These are phyloP conservation scores for Brassica hybrid DNA, from an alignment of 441 rosid species.

Conservation along the genomic window DNA sequence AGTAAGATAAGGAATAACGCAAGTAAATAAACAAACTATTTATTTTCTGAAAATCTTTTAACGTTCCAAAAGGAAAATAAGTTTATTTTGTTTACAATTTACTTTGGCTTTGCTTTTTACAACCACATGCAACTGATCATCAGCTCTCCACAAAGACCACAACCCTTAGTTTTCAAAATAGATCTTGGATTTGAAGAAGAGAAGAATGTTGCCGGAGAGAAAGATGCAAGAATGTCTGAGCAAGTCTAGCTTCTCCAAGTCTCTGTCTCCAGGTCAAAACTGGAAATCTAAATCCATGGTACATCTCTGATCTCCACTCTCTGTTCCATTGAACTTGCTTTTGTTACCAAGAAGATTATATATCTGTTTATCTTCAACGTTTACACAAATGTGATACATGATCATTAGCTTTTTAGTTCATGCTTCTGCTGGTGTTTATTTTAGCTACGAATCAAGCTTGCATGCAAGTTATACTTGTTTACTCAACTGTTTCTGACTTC, in stretches of 20 bases:
- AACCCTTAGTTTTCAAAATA: background rate
- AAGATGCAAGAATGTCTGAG: background rate
- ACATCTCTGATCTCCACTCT: background rate
- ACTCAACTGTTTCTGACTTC: too few relatives aligned
- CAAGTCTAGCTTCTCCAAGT: constrained; percentile 6
- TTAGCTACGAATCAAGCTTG: too few relatives aligned
- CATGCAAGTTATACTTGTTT: too few relatives aligned
- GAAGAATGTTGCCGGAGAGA: background rate
- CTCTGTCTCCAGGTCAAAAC: background rate
- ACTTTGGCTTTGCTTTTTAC: background rate
- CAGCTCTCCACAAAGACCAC: background rate
- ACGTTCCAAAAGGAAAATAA: background rate
- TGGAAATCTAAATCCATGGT: constrained; percentile 4
- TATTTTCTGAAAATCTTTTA: background rate
- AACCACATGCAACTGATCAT: background rate
- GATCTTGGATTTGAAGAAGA: background rate
- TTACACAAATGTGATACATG: background rate
- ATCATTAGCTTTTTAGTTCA: too few relatives aligned
- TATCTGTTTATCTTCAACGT: background rate
- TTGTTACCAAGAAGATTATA: background rate
- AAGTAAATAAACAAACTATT: background rate
- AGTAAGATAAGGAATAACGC: background rate
- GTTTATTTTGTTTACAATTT: background rate
- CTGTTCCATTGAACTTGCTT: background rate
- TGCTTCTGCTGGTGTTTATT: too few relatives aligned